A percentile compares a stretch with the other conserved stretches of the same genome.
Conservation (phyloP, 2,329 filamentous ascomycete genomes). For the Orbilia blumenaviensis region DNA sequence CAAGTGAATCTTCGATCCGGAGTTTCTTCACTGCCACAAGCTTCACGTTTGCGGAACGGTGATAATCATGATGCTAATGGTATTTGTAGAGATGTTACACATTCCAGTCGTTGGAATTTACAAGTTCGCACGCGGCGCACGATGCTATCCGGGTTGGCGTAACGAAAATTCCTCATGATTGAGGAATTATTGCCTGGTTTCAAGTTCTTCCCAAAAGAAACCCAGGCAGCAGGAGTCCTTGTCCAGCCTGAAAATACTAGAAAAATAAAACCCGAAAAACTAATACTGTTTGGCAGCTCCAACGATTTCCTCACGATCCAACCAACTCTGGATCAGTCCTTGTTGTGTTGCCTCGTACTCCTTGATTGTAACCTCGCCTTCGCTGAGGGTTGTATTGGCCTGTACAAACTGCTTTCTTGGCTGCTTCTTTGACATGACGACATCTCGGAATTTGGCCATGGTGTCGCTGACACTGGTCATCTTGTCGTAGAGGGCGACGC, state of each 20-base stretch:
- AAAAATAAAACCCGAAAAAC: too few relatives aligned
- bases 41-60: constrained; percentile 1
- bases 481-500: constrained; percentile 68
- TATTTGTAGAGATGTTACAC: constrained; percentile 18
- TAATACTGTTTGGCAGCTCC: constrained; percentile 7
- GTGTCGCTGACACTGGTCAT: constrained; percentile 68
- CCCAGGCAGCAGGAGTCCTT: too few relatives aligned
- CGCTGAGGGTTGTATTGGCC: constrained; percentile 67
- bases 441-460: constrained; percentile 67
- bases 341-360: constrained; percentile 69
- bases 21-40: too few relatives aligned
- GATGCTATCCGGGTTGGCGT: background rate
- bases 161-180: constrained; percentile 10
- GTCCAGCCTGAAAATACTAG: background rate
- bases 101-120: constrained; percentile 9
- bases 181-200: constrained; percentile 11
- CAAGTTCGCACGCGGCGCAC: constrained; percentile 15
- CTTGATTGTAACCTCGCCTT: constrained; percentile 64
- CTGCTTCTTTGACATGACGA: constrained; percentile 68
- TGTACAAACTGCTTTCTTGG: constrained; percentile 72
- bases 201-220: background rate
- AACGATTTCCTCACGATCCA: constrained; percentile 59
- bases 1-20: too few relatives aligned
- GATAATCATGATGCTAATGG: background rate
- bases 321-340: constrained; percentile 67